Evolutionary conservation across 495 filamentous ascomycete species (phyloP).

Genomic region (Achaetomiella virescens): DNA sequence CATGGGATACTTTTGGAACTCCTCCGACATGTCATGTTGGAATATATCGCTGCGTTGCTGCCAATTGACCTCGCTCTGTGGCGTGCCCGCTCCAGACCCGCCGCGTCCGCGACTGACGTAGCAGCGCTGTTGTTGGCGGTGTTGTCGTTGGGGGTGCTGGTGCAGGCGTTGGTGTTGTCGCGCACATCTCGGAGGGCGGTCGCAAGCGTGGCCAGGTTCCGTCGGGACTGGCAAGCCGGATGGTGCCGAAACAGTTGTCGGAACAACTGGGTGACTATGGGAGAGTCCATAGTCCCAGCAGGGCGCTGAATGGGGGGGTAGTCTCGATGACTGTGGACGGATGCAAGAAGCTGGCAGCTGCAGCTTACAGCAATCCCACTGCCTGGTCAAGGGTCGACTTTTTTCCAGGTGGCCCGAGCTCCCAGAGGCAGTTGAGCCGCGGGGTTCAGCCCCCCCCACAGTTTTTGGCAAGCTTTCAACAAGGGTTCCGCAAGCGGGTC

Average conservation of each 20-base stretch:
- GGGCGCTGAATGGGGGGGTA: background rate
- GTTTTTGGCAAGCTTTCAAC: background rate
- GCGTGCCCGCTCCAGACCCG: conserved; percentile 21
- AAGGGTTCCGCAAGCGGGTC: background rate
- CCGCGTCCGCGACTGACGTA: conserved; percentile 22
- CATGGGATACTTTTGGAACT: conserved; percentile 72
- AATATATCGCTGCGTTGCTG: conserved; percentile 69
- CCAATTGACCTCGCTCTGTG: conserved; percentile 57
- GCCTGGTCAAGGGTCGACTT: conserved; percentile 2
- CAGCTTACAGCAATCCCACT: background rate
- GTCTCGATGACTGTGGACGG: background rate
- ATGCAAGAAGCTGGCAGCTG: conserved; percentile 6
- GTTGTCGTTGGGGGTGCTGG: conserved; percentile 10
- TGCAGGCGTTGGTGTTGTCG: conserved; percentile 10
- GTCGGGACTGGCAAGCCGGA: conserved; percentile 56
- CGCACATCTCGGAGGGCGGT: conserved; percentile 36
- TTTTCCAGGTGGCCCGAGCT: conserved; percentile 30
- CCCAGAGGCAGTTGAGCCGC: background rate
- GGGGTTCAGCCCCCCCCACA: conserved; percentile 1
- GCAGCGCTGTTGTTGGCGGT: conserved; percentile 23
- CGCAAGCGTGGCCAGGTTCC: conserved; percentile 39
- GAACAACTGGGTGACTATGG: conserved; percentile 70
- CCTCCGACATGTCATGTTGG: conserved; percentile 66
- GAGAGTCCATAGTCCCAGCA: conserved; percentile 66
- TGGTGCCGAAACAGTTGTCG: conserved; percentile 76